Evolutionary conservation across 805 yeast genomes (phyloP).

Genomic region (Zygosaccharomyces bisporus): DNA sequence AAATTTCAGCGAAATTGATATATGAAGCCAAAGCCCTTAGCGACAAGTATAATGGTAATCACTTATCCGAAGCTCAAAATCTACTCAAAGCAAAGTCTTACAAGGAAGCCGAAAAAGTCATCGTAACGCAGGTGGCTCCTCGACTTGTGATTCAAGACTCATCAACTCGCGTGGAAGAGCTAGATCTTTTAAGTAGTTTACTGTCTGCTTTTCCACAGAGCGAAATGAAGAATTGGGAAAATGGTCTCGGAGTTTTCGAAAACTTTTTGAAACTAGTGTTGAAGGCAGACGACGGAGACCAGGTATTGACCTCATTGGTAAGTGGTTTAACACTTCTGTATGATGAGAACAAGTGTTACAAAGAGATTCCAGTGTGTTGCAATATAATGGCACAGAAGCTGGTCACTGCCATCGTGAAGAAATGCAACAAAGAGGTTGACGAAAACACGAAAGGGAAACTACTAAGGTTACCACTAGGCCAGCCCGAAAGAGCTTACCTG

Average conservation of each 20-base stretch:
- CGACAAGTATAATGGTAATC: conserved; percentile 48
- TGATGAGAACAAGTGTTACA: conserved; percentile 29
- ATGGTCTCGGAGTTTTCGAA: conserved; percentile 57
- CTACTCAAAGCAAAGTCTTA: conserved; percentile 58
- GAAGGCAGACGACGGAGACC: conserved; percentile 22
- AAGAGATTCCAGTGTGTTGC: conserved; percentile 45
- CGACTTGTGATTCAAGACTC: conserved; percentile 41
- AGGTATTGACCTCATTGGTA: conserved; percentile 40
- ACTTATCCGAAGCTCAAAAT: conserved; percentile 56
- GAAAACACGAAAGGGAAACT: conserved; percentile 11
- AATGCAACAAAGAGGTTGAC: background rate
- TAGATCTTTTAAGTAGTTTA: conserved; percentile 37
- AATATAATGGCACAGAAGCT: conserved; percentile 50
- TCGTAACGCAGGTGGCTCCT: conserved; percentile 68
- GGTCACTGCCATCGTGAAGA: conserved; percentile 21
- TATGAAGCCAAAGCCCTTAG: conserved; percentile 59
- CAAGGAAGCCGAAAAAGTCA: conserved; percentile 59
- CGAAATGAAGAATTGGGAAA: conserved; percentile 47
- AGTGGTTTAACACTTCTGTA: conserved; percentile 44
- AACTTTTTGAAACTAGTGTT: conserved; percentile 42
- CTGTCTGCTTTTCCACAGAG: conserved; percentile 43
- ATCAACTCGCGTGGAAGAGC: conserved; percentile 39
- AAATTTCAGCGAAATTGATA: conserved; percentile 47
- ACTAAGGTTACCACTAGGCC: conserved; percentile 26
- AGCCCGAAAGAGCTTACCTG: conserved; percentile 34